A percentile compares a stretch with the other conserved stretches of the same genome.
Conservation (phyloP, 805 yeast genomes). For the Wickerhamiella musiphila region DNA sequence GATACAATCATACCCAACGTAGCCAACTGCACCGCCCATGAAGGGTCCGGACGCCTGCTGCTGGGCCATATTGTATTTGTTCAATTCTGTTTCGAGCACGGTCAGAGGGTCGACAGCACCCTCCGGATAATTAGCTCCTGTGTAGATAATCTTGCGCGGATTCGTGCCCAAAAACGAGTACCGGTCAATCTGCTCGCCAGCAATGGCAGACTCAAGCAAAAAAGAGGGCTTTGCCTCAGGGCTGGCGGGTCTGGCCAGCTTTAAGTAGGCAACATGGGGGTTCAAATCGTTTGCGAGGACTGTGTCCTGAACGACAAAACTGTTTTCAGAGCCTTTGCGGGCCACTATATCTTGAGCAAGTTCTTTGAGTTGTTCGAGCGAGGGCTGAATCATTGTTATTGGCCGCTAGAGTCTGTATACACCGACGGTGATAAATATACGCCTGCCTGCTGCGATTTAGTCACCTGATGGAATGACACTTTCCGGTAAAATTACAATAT, state of each 20-base stretch:
- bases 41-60: constrained; percentile 65
- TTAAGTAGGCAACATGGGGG: constrained; percentile 80
- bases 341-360: constrained; percentile 20
- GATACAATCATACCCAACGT: constrained; percentile 89
- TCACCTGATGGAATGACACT: too few relatives aligned
- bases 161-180: constrained; percentile 80
- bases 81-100: constrained; percentile 58
- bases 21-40: constrained; percentile 95
- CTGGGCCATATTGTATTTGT: constrained; percentile 45
- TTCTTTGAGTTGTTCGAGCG: constrained; percentile 28
- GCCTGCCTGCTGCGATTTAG: too few relatives aligned
- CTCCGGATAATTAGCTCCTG: constrained; percentile 50
- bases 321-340: constrained; percentile 30
- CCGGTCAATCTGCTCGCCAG: constrained; percentile 78
- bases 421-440: too few relatives aligned
- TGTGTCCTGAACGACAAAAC: constrained; percentile 66
- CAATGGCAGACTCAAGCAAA: constrained; percentile 72
- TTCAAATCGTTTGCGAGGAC: constrained; percentile 64
- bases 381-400: constrained; percentile 31
- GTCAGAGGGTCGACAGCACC: constrained; percentile 63
- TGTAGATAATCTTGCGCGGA: constrained; percentile 66
- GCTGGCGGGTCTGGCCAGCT: constrained; percentile 47
- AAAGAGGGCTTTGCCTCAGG: constrained; percentile 45
- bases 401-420: too few relatives aligned
- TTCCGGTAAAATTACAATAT: too few relatives aligned